phyloP scores from a whole-genome alignment of 306 rosid species.

The Oemleria cerasiformis region DNA sequence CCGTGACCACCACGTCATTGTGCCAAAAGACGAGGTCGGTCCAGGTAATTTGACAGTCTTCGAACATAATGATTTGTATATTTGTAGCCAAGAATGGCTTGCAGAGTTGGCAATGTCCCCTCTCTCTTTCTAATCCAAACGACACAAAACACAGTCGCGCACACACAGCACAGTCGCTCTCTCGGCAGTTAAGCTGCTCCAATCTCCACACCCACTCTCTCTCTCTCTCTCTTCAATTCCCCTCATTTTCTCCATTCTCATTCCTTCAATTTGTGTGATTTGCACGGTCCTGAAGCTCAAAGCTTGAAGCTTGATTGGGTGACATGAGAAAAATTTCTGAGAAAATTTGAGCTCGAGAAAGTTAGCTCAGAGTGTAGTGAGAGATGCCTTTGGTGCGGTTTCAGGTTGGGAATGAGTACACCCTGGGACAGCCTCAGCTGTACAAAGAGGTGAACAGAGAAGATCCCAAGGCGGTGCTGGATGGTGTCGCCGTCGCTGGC shows the following conservation, averaged over 20 bases:
- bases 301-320: neutral
- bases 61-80: slow-evolving; percentile 35
- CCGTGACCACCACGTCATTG: slow-evolving; percentile 13
- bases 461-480: slow-evolving; percentile 91
- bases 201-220: slow-evolving; percentile 40
- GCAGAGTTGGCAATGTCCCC: slow-evolving; percentile 82
- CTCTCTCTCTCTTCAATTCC: slow-evolving; percentile 40
- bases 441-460: slow-evolving; percentile 55
- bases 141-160: neutral
- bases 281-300: slow-evolving; percentile 9
- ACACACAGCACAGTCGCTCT: slow-evolving; percentile 17
- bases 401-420: slow-evolving; percentile 70
- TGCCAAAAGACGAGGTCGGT: neutral
- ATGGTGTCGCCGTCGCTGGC: slow-evolving; percentile 87
- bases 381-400: slow-evolving; percentile 84
- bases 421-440: slow-evolving; percentile 69
- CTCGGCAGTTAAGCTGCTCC: slow-evolving; percentile 76
- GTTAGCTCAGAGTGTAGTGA: neutral
- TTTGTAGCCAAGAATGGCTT: slow-evolving; percentile 63
- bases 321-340: neutral
- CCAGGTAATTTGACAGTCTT: neutral
- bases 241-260: slow-evolving; percentile 26
- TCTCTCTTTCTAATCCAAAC: neutral
- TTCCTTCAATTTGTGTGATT: slow-evolving; percentile 19
- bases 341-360: slow-evolving; percentile 3